Evolutionary conservation across 805 yeast genomes (phyloP), one percentile per base, ranked within the genome.

Genomic region (Pichia thaimueangensis): DNA sequence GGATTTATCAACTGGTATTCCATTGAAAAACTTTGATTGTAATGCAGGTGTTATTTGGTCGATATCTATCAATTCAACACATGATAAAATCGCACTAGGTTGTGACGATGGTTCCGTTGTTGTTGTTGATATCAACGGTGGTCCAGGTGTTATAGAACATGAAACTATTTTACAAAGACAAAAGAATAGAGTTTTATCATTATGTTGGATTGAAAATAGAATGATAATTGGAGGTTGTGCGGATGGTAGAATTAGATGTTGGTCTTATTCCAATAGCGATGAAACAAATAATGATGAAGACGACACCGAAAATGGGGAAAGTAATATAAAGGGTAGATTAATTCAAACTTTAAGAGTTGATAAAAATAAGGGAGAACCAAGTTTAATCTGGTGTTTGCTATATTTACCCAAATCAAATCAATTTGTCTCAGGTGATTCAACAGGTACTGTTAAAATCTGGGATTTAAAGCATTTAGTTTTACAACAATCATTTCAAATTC

Each of bases 41-140:
- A 86, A 88, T 58, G 85, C 95, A 3, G 97, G 97, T 28, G 80
- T 87, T 15, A 83, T 88, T 42, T 93, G 98, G 98, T 85, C 95
- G 7, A 63, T 89, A 36, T 79, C 83, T 5, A 76, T 79, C 19
- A 80, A 79, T 49, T 71, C 73, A 20, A 65, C 73, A 19, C 84
- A 81, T 36, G 64, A 72, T 45, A 77, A 71, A 53, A 65, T 93
- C 28, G 86, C 96, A 1, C 85, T 86, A 1, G 98, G 97, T 4
- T 91, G 97, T 62, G 98, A 93, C 53, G 94, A 89, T 57, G 98
- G 98, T 20, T 71, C 86, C 6, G 88, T 91, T 9, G 95, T 85
- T 2, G 61, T 93, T 4, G 70, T 88, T 15, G 87, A 87, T 56
- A 78, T 89, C n/a, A 69, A 86, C 7, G 95, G 93, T 12, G 96